Conservation (phyloP, 139 green algal species). For the Edaphochlamys debaryana region DNA sequence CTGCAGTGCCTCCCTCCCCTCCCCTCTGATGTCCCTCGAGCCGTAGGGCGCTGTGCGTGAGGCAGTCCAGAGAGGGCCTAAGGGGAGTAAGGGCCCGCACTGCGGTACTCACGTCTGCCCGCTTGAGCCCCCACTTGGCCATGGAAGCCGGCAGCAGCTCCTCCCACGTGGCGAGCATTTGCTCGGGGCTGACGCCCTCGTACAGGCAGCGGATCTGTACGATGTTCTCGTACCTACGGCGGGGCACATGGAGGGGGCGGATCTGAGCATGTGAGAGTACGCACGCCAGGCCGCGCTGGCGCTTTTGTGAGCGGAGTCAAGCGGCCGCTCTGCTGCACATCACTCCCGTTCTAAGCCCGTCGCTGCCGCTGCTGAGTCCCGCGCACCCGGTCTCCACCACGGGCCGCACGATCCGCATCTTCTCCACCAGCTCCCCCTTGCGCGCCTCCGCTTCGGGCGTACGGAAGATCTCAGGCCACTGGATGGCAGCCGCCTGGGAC, state of each 20-base stretch:
- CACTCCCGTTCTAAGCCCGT: too few species aligned
- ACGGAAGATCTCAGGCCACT: conserved; percentile 92
- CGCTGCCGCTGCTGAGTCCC: too few species aligned
- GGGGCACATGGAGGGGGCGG: too few species aligned
- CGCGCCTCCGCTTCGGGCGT: conserved; percentile 57
- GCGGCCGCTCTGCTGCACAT: too few species aligned
- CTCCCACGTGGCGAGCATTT: conserved; percentile 87
- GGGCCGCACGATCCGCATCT: conserved; percentile 88
- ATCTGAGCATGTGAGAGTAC: too few species aligned
- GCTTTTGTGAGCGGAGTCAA: too few species aligned
- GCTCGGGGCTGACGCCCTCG: conserved; percentile 76
- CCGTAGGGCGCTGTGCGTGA: background rate
- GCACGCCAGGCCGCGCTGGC: too few species aligned
- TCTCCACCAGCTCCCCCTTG: conserved; percentile 79
- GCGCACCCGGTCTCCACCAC: conserved; percentile 96
- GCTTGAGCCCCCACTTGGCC: conserved; percentile 78
- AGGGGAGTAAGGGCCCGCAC: too few species aligned
- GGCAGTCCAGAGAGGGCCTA: too few species aligned
- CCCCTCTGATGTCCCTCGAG: background rate
- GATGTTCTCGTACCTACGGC: conserved; percentile 97
- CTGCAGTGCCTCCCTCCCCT: too few species aligned
- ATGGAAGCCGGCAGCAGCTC: conserved; percentile 79
- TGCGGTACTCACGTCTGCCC: conserved; percentile 69
- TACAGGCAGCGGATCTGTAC: conserved; percentile 91
- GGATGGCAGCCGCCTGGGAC: conserved; percentile 69